Evolutionary conservation across 2,329 filamentous ascomycete species (phyloP), one percentile per base, ranked within the genome.

Genomic region (Rachicladosporium sp.): DNA sequence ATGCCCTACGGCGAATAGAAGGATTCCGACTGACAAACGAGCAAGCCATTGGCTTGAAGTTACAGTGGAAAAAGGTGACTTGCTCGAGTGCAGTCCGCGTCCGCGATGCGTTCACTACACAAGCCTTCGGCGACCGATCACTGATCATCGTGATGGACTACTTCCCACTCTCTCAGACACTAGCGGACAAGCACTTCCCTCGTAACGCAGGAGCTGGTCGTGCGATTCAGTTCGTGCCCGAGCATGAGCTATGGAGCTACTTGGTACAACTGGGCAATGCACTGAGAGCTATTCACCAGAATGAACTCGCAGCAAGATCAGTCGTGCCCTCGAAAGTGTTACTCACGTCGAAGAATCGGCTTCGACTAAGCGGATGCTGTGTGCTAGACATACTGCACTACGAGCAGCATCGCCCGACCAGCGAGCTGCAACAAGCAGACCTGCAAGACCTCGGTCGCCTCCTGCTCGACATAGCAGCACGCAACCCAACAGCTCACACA

Each of bases 61-160:
- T 88, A 51, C 79, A 83, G 8, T 98, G 91, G 91, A 89, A 88
- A 55, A 77, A 82, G 43, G 75, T 98, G 36, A 74, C 76, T 54
- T 89, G 81, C 53, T 82, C 79, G 41, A 85, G 78, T 48, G 76
- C 96, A 12, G 89, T 96, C 23, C 82, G 80, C 0, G 76, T 93
- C 6, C 80, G 93, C 53, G 87, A 95, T 61, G 86, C 85, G 1
- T 98, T 98, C 54, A 98, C 91, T 1, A 93, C 86, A 9, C 73
- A 87, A 45, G 84, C 82, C 19, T 98, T 98, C 60, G 85, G 86
- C 40, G 91, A 96, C 59, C 93, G 85, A 61, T 96, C 91, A 3
- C 72, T 98, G 40, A 82, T 98, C 36, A 82, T 98, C 53, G 87
- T 93, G 15, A 91, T 86, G 45, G 86, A 93, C 58, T 98, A 94